phyloP scores from a whole-genome alignment of 73 alveolate genomes.

The Paraurostyla sp. region DNA sequence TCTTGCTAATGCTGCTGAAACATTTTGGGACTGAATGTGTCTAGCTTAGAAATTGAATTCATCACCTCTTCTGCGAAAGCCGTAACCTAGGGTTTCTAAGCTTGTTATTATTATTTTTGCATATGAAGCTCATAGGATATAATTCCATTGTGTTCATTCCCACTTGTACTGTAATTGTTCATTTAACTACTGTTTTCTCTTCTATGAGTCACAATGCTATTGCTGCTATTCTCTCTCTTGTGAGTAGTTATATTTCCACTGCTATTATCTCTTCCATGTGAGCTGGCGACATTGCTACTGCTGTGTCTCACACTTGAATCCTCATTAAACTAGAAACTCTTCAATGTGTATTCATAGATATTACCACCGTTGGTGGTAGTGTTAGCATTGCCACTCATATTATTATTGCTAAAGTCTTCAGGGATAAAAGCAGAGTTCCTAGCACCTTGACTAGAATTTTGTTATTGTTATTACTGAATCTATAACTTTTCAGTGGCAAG shows the following conservation, averaged over 20 bases:
- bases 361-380: neutral
- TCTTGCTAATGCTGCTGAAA: neutral
- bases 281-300: neutral
- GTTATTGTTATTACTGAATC: neutral
- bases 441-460: no score
- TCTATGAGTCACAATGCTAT: neutral
- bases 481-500: neutral
- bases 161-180: neutral
- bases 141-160: neutral
- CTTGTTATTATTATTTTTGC: neutral
- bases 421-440: no score
- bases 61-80: neutral
- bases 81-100: neutral
- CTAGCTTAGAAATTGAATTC: slow-evolving; percentile 9
- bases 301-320: neutral
- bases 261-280: no score
- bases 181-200: neutral
- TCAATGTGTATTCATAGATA: slow-evolving; percentile 34
- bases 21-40: slow-evolving; percentile 26
- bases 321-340: neutral
- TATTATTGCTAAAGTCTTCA: neutral
- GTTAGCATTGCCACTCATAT: neutral
- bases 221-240: no score
- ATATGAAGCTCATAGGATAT: neutral
- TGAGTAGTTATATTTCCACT: no score